Conservation (phyloP, 495 filamentous ascomycete genomes). For the Hypoxylon lienhwacheense region DNA sequence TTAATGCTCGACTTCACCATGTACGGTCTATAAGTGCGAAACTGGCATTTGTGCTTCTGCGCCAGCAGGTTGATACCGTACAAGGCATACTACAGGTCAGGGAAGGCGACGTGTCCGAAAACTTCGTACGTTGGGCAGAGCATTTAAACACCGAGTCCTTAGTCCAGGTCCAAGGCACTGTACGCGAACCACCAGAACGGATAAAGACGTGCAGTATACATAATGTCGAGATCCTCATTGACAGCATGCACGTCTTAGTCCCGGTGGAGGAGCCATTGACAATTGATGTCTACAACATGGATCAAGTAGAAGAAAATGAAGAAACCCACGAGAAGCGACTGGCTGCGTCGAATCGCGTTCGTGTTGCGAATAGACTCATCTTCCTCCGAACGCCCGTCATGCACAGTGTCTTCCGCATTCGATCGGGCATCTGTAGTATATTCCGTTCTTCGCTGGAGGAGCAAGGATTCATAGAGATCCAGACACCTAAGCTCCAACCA, state of each 20-base stretch:
- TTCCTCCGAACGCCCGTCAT: constrained; percentile 83
- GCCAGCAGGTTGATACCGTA: constrained; percentile 77
- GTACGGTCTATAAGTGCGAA: constrained; percentile 82
- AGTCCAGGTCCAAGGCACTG: constrained; percentile 73
- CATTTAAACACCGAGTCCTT: constrained; percentile 77
- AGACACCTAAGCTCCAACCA: constrained; percentile 88
- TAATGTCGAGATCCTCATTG: constrained; percentile 77
- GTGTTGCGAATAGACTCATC: constrained; percentile 80
- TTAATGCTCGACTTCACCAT: constrained; percentile 85
- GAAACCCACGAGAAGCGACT: constrained; percentile 49
- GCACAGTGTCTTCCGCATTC: constrained; percentile 86
- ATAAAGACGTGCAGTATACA: constrained; percentile 78
- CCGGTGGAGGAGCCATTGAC: constrained; percentile 67
- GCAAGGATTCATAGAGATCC: constrained; percentile 85
- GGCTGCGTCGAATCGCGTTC: constrained; percentile 44
- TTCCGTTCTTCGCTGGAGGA: constrained; percentile 78
- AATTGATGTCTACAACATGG: constrained; percentile 62
- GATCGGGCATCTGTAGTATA: constrained; percentile 70
- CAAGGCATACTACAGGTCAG: constrained; percentile 72
- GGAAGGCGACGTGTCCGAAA: constrained; percentile 60
- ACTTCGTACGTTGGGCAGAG: constrained; percentile 90
- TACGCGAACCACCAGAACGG: constrained; percentile 73
- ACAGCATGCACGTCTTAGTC: constrained; percentile 69
- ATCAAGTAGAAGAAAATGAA: constrained; percentile 44
- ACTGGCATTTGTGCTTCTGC: constrained; percentile 83